Percentiles rank a stretch among this genome's conserved stretches.
These are phyloP conservation scores for Schizosaccharomyces octosporus DNA, from an alignment of 805 yeast species.

Conservation along the genomic window DNA sequence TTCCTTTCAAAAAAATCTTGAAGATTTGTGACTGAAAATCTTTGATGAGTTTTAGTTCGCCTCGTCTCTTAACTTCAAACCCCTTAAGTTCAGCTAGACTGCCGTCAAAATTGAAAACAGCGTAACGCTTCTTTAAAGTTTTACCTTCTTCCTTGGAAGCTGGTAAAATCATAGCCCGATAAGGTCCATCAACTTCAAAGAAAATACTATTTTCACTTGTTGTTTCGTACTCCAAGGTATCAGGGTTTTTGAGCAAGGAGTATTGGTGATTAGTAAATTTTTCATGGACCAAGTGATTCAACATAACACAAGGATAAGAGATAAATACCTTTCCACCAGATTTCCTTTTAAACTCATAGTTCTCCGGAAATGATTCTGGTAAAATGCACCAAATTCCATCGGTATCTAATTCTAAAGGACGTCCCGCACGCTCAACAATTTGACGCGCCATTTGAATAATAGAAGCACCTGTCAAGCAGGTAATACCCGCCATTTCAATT, in stretches of 20 bases:
- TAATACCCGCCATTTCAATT: conserved; percentile 98
- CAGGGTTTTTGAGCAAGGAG: conserved; percentile 58
- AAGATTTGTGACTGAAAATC: conserved; percentile 89
- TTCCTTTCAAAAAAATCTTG: conserved; percentile 71
- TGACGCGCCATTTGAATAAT: conserved; percentile 92
- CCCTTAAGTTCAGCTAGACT: conserved; percentile 87
- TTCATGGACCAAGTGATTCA: conserved; percentile 77
- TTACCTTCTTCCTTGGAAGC: conserved; percentile 94
- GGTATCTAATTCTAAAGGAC: conserved; percentile 89
- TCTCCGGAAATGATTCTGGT: conserved; percentile 83
- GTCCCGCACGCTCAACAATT: conserved; percentile 73
- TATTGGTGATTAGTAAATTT: conserved; percentile 85
- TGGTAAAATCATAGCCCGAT: conserved; percentile 89
- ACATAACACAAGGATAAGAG: conserved; percentile 90
- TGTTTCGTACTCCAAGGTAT: conserved; percentile 42
- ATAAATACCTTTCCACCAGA: conserved; percentile 55
- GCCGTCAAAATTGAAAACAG: conserved; percentile 89
- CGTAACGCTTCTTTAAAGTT: conserved; percentile 86
- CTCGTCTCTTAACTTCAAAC: conserved; percentile 86
- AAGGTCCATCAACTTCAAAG: conserved; percentile 97
- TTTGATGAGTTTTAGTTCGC: conserved; percentile 78
- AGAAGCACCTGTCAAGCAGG: conserved; percentile 93
- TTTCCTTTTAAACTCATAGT: conserved; percentile 40
- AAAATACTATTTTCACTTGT: conserved; percentile 80
- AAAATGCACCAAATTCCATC: conserved; percentile 99